A percentile compares a stretch with the other conserved stretches of the same genome.
Conservation (phyloP, 768 basidiomycete genomes). For the Trametes sanguinea region DNA sequence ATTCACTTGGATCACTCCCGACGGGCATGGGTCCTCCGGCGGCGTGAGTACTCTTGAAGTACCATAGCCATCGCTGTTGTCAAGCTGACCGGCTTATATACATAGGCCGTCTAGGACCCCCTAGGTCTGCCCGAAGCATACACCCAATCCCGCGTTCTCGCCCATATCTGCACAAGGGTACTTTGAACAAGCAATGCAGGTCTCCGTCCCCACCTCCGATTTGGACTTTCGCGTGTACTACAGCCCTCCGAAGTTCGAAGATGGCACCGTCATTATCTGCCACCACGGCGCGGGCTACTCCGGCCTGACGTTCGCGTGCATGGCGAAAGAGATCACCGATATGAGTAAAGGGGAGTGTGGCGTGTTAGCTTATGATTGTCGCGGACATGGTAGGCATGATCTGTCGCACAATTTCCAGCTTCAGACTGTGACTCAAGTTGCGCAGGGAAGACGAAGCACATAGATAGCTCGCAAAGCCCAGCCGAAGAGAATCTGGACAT, state of each 20-base stretch:
- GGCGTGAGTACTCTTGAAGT: constrained; percentile 45
- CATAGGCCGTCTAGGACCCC: constrained; percentile 19
- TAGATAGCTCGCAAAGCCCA: constrained; percentile 34
- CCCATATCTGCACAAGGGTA: constrained; percentile 79
- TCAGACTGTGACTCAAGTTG: background rate
- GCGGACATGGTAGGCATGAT: constrained; percentile 75
- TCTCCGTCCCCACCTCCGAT: constrained; percentile 59
- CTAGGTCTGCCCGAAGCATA: constrained; percentile 30
- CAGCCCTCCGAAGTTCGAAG: constrained; percentile 59
- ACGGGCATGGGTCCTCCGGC: constrained; percentile 60
- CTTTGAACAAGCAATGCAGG: constrained; percentile 80
- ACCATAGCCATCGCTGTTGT: background rate
- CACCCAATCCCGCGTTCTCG: constrained; percentile 61
- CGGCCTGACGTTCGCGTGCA: constrained; percentile 84
- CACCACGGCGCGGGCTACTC: constrained; percentile 96
- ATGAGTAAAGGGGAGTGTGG: constrained; percentile 73
- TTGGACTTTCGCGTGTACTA: constrained; percentile 84
- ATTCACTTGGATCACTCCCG: constrained; percentile 63
- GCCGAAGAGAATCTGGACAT: constrained; percentile 65
- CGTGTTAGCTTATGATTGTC: constrained; percentile 77
- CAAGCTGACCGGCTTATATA: background rate
- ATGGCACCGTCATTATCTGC: constrained; percentile 78
- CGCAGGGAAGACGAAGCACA: constrained; percentile 60
- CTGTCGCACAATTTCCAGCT: too few species aligned
- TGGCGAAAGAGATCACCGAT: constrained; percentile 76